Evolutionary conservation across 2,329 filamentous ascomycete genomes (phyloP).

Genomic region (Exophiala mesophila): DNA sequence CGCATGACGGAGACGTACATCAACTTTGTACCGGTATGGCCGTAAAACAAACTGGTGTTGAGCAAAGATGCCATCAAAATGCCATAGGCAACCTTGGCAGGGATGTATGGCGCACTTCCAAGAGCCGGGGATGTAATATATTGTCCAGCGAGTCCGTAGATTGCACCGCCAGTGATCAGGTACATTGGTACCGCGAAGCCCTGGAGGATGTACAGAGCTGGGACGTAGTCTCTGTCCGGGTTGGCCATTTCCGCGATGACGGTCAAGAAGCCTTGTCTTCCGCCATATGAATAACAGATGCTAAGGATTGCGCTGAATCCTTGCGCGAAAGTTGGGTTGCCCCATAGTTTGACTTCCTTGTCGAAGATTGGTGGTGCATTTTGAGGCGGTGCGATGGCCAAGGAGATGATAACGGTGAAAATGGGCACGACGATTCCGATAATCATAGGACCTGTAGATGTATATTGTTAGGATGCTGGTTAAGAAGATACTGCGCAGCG

Average conservation of each 20-base stretch:
- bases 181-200: conserved; percentile 33
- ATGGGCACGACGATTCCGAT: conserved; percentile 52
- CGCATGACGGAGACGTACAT: conserved; percentile 34
- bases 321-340: conserved; percentile 32
- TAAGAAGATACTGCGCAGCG: no score
- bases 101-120: conserved; percentile 27
- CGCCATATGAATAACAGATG: conserved; percentile 41
- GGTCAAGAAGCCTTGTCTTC: conserved; percentile 38
- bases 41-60: conserved; percentile 36
- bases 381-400: conserved; percentile 44
- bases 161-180: conserved; percentile 30
- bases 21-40: conserved; percentile 32
- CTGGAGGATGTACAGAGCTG: conserved; percentile 38
- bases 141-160: conserved; percentile 33
- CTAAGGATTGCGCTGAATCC: conserved; percentile 34
- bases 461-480: no score
- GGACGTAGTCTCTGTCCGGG: conserved; percentile 31
- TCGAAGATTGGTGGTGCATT: not conserved
- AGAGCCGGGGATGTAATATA: conserved; percentile 33
- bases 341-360: conserved; percentile 5
- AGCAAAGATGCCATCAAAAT: conserved; percentile 35
- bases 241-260: conserved; percentile 34
- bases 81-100: conserved; percentile 33
- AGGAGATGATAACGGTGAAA: conserved; percentile 54
- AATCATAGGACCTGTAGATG: conserved; percentile 41